Conservation (phyloP, 805 yeast species). For the Isabelozyma rhagii region DNA sequence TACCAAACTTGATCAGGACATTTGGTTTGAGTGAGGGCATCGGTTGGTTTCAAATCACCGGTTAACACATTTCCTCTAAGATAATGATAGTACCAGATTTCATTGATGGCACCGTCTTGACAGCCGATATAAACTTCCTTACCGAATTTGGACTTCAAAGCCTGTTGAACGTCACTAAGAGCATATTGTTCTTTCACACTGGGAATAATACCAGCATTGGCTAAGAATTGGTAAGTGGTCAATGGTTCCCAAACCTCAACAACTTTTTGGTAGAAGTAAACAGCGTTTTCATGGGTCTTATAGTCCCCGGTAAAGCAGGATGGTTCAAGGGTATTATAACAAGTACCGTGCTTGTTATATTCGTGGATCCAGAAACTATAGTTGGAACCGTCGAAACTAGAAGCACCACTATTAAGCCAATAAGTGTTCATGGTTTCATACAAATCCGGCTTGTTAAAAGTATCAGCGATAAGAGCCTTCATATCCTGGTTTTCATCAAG, state of each 20-base stretch:
- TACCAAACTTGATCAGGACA: conserved; percentile 69
- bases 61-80: conserved; percentile 68
- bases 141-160: conserved; percentile 51
- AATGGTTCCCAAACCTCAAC: conserved; percentile 32
- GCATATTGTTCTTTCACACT: conserved; percentile 54
- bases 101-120: conserved; percentile 48
- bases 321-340: conserved; percentile 77
- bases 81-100: conserved; percentile 79
- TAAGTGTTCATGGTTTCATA: conserved; percentile 51
- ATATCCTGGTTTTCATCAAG: conserved; percentile 50
- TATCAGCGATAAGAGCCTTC: conserved; percentile 24
- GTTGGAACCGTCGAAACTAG: conserved; percentile 51
- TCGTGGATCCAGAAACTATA: conserved; percentile 83
- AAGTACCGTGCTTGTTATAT: conserved; percentile 91
- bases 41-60: conserved; percentile 61
- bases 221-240: conserved; percentile 67
- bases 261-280: conserved; percentile 61
- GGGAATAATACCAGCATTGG: conserved; percentile 71
- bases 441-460: conserved; percentile 49
- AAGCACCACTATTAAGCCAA: conserved; percentile 62
- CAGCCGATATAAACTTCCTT: conserved; percentile 61
- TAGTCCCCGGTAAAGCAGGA: conserved; percentile 53
- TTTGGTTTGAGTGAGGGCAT: conserved; percentile 49
- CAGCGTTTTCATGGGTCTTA: conserved; percentile 44
- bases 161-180: conserved; percentile 50